phyloP scores from a whole-genome alignment of 208 protist species.

The Trichomonas gallinae region DNA sequence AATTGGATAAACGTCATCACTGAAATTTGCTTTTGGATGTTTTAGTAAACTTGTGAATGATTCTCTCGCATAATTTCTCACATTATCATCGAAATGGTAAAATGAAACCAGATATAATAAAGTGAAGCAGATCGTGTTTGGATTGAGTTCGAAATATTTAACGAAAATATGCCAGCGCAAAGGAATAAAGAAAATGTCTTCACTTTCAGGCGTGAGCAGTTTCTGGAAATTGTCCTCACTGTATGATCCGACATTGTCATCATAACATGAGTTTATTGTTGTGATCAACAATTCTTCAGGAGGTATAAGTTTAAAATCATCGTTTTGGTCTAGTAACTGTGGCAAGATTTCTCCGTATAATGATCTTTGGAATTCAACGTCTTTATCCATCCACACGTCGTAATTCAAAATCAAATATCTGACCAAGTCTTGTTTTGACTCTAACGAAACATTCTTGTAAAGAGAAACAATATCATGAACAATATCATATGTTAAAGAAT shows the following conservation, averaged over 20 bases:
- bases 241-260: neutral
- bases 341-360: neutral
- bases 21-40: neutral
- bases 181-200: neutral
- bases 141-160: neutral
- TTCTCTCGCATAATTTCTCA: neutral
- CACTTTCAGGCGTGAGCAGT: neutral
- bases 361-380: neutral
- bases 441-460: neutral
- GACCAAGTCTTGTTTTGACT: neutral
- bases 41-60: neutral
- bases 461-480: neutral
- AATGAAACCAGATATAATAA: neutral
- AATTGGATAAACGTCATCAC: neutral
- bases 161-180: neutral
- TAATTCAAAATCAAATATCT: neutral
- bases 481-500: neutral
- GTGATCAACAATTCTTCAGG: neutral
- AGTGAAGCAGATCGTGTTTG: neutral
- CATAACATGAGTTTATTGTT: neutral
- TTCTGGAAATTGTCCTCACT: neutral
- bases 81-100: neutral
- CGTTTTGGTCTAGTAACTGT: neutral
- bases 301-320: neutral
- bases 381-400: neutral